Conservation (phyloP, 257 asterid species). For the Paraleonurus japonicus region DNA sequence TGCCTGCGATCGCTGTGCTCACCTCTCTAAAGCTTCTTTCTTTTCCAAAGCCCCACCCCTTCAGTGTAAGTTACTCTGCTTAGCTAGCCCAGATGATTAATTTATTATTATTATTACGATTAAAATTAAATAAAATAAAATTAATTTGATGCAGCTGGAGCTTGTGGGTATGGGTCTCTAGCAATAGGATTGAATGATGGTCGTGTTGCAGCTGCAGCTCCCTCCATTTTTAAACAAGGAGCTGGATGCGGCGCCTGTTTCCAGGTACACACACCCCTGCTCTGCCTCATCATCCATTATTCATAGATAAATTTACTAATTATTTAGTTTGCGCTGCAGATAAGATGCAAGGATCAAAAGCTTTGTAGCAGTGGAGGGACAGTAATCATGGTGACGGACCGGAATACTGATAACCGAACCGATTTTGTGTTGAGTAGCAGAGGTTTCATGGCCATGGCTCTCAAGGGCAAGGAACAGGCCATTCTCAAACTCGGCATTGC, state of each 20-base stretch:
- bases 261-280: no score
- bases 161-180: conserved; percentile 74
- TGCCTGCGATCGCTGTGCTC: conserved; percentile 74
- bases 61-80: conserved; percentile 37
- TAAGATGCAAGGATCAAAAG: conserved; percentile 53
- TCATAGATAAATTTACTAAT: no score
- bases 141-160: conserved; percentile 54
- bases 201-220: conserved; percentile 65
- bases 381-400: conserved; percentile 51
- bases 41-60: conserved; percentile 52
- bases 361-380: conserved; percentile 57
- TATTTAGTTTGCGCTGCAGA: conserved; percentile 31
- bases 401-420: conserved; percentile 42
- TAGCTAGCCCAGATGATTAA: not conserved
- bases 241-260: conserved; percentile 93
- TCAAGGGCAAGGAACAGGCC: conserved; percentile 44
- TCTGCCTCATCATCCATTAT: no score
- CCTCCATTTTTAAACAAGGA: conserved; percentile 59
- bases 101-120: not conserved
- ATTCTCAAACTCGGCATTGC: conserved; percentile 53
- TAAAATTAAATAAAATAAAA: no score
- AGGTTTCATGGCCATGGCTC: conserved; percentile 71
- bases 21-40: conserved; percentile 50
- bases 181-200: conserved; percentile 56
- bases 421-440: conserved; percentile 73